Base-by-base conservation (phyloP, 306 rosid species). In the Vigna unguiculata region DNA sequence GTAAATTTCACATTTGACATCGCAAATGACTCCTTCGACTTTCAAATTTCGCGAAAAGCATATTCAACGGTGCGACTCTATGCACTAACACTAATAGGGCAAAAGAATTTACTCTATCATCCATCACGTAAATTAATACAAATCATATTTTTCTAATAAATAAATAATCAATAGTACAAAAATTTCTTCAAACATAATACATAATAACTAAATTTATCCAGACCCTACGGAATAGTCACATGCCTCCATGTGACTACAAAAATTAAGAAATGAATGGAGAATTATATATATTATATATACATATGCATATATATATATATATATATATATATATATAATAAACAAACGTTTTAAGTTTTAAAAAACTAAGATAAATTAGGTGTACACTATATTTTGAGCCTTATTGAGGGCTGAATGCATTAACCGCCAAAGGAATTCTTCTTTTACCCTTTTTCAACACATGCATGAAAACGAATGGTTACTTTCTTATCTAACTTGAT, bases 401-500 rank as follows among this genome's bases (percentile, higher is more conserved):
- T 5, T 5, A 28, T 28, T 28, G 32, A 28, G 32, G 32, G 4
- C 0, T 28, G 5, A 28, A 28, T 28, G 32, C 28, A 28, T 28
- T 28, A 32, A 32, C 36, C 7, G 36, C 36, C 1, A 14, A 2
- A 13, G 12, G 6, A 4, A 3, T 3, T n/a, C 17, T 11, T 58
- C 9, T 54, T 55, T 14, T 17, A 16, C 25, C 28, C 41, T 20
- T 54, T 28, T 47, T 68, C 21, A 19, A 46, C 9, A 32, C 3
- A 28, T 45, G 4, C 36, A 28, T 30, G 70, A 30, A 74, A 30
- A 43, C 12, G n/a, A 28, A 15, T 2, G 15, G 12, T 30, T 15
- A 68, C 55, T 75, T 45, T 28, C 38, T n/a, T 15, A n/a, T 63
- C 64, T 49, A 54, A 55, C 19, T 66, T 77, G 59, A 41, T 40